Percentiles rank a stretch among this genome's conserved stretches.
phyloP scores from a whole-genome alignment of 2,329 filamentous ascomycete species.

The Cladorrhinum sp. region DNA sequence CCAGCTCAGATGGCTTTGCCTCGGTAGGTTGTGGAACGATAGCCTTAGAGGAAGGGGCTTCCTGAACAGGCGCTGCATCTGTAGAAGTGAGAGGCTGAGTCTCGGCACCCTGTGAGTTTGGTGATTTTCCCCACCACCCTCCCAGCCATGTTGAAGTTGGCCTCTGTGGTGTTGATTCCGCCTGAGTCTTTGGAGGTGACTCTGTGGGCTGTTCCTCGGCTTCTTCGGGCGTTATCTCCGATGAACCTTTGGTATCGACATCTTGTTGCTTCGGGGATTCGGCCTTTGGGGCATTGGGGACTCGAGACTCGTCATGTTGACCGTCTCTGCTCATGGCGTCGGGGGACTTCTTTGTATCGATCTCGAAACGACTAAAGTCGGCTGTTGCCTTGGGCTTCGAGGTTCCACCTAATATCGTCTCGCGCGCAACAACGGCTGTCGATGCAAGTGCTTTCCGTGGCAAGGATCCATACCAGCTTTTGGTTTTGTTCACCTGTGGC shows the following conservation, averaged over 20 bases:
- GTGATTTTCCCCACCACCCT: conserved; percentile 47
- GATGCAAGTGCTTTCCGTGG: conserved; percentile 58
- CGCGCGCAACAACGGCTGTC: conserved; percentile 58
- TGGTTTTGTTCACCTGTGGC: conserved; percentile 47
- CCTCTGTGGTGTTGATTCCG: conserved; percentile 8
- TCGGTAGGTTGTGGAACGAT: not conserved
- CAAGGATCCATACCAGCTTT: conserved; percentile 64
- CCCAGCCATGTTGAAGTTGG: conserved; percentile 53
- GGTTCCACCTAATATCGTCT: conserved; percentile 59
- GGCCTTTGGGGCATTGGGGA: conserved; percentile 20
- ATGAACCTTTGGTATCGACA: conserved; percentile 2
- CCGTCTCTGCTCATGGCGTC: conserved; percentile 33
- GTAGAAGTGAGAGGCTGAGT: not conserved
- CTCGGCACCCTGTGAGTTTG: conserved; percentile 5
- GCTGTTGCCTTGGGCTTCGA: conserved; percentile 44
- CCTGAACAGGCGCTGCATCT: conserved; percentile 8
- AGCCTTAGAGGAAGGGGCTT: conserved; percentile 24
- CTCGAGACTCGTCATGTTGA: conserved; percentile 29
- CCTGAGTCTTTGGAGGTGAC: not conserved
- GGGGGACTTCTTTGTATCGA: conserved; percentile 38
- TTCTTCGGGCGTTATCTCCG: not conserved
- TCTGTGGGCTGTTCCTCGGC: not conserved
- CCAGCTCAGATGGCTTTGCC: conserved; percentile 4
- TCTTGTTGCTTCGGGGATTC: conserved; percentile 7
- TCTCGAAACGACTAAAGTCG: conserved; percentile 50